Conservation (phyloP, 192 early-diverging fungal genomes). For the Podila clonocystis region DNA sequence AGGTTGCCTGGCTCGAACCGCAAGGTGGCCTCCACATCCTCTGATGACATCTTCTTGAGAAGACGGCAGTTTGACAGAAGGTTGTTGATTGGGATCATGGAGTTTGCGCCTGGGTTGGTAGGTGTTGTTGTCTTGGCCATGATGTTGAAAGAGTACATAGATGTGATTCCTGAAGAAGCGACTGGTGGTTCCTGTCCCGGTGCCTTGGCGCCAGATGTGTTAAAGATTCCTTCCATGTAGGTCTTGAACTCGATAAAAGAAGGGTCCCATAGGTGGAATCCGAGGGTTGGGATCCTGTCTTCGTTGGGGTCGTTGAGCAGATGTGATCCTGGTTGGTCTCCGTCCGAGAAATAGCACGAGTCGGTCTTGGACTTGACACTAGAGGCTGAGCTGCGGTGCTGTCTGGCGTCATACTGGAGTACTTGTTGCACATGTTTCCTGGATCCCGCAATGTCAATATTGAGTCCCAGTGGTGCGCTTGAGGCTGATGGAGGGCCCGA, state of each 20-base stretch:
- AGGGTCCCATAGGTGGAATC: slow-evolving; percentile 49
- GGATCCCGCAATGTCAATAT: slow-evolving; percentile 20
- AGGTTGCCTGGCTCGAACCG: slow-evolving; percentile 45
- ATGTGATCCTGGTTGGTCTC: slow-evolving; percentile 46
- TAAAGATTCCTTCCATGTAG: slow-evolving; percentile 37
- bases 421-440: slow-evolving; percentile 44
- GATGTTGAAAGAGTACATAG: slow-evolving; percentile 42
- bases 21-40: slow-evolving; percentile 51
- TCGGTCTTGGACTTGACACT: slow-evolving; percentile 45
- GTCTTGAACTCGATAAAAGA: slow-evolving; percentile 47
- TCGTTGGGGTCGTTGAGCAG: slow-evolving; percentile 39
- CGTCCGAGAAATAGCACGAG: slow-evolving; percentile 50
- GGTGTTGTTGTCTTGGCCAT: slow-evolving; percentile 22
- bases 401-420: slow-evolving; percentile 31
- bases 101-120: slow-evolving; percentile 15
- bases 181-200: slow-evolving; percentile 11
- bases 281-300: slow-evolving; percentile 38
- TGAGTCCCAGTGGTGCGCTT: neutral
- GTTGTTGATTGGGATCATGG: slow-evolving; percentile 32
- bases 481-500: neutral
- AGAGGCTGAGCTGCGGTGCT: slow-evolving; percentile 45
- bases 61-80: slow-evolving; percentile 42
- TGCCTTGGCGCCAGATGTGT: neutral
- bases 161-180: slow-evolving; percentile 14
- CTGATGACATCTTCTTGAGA: slow-evolving; percentile 46